phyloP scores from a whole-genome alignment of 257 asterid genomes.

The Solanum pinnatisectum region DNA sequence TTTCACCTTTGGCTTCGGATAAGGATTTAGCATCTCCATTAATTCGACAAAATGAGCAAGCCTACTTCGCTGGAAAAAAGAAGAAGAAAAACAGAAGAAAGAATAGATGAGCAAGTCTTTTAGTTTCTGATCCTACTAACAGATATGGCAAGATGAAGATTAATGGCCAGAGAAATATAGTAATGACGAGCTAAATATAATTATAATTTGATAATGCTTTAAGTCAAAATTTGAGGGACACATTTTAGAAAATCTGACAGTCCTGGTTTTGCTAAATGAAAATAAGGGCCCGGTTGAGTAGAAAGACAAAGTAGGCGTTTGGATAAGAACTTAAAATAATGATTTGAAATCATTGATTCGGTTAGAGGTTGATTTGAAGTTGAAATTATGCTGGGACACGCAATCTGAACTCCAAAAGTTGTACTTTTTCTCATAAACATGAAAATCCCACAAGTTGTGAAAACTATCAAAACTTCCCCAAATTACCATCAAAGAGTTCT shows the following conservation, averaged over 20 bases:
- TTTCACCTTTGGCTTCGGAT: constrained; percentile 68
- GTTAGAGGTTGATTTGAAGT: background rate
- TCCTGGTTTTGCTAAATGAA: background rate
- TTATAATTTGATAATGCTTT: background rate
- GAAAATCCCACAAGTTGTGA: background rate
- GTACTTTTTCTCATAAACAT: background rate
- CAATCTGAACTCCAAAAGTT: background rate
- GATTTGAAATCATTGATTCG: background rate
- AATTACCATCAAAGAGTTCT: background rate
- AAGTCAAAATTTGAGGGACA: background rate
- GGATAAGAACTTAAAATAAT: background rate
- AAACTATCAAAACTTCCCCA: background rate
- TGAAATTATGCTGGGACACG: background rate
- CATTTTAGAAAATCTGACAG: background rate
- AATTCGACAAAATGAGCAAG: constrained; percentile 80
- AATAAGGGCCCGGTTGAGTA: background rate
- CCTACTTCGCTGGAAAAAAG: constrained; percentile 55
- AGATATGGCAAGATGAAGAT: background rate
- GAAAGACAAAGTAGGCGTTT: background rate
- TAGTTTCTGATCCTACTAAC: background rate
- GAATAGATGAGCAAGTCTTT: background rate
- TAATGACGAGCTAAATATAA: background rate
- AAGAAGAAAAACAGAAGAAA: background rate
- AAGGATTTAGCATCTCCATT: constrained; percentile 88
- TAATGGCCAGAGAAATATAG: background rate